These are phyloP conservation scores for Picocystis salinarum DNA, from an alignment of 139 green algal species.

Conservation along the genomic window DNA sequence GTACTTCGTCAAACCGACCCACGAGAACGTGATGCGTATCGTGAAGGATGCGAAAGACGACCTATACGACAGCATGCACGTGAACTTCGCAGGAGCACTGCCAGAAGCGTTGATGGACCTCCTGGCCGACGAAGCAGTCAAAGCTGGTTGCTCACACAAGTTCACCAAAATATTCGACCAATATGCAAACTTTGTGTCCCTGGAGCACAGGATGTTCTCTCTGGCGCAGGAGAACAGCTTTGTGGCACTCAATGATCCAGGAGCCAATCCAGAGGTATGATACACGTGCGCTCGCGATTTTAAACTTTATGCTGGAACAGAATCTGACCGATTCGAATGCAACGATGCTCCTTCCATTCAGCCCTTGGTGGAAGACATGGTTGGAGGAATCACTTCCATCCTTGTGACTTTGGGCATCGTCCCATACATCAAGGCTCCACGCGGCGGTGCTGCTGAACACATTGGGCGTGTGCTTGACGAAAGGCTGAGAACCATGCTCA, in stretches of 20 bases:
- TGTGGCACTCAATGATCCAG: conserved; percentile 77
- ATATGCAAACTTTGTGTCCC: conserved; percentile 69
- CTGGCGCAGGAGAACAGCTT: conserved; percentile 65
- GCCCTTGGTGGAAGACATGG: conserved; percentile 40
- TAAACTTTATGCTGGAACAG: background rate
- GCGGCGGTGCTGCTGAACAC: conserved; percentile 80
- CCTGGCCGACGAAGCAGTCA: conserved; percentile 32
- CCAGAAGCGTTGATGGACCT: conserved; percentile 51
- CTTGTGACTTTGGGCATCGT: conserved; percentile 73
- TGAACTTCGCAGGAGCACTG: conserved; percentile 76
- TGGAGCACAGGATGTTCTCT: conserved; percentile 75
- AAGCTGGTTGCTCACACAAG: conserved; percentile 18
- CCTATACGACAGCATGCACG: conserved; percentile 77
- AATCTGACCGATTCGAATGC: background rate
- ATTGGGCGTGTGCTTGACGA: conserved; percentile 59
- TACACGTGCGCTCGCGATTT: background rate
- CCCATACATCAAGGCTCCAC: conserved; percentile 79
- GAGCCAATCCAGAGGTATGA: conserved; percentile 51
- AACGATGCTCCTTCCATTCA: conserved; percentile 5
- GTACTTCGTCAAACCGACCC: conserved; percentile 73
- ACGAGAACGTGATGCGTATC: conserved; percentile 47
- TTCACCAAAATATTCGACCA: conserved; percentile 74
- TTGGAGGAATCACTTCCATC: conserved; percentile 80
- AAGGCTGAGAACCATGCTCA: conserved; percentile 54
- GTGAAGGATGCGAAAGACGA: conserved; percentile 37